These are phyloP conservation scores for Colletotrichum sp. DNA, from an alignment of 2,329 filamentous ascomycete genomes.

Conservation along the genomic window DNA sequence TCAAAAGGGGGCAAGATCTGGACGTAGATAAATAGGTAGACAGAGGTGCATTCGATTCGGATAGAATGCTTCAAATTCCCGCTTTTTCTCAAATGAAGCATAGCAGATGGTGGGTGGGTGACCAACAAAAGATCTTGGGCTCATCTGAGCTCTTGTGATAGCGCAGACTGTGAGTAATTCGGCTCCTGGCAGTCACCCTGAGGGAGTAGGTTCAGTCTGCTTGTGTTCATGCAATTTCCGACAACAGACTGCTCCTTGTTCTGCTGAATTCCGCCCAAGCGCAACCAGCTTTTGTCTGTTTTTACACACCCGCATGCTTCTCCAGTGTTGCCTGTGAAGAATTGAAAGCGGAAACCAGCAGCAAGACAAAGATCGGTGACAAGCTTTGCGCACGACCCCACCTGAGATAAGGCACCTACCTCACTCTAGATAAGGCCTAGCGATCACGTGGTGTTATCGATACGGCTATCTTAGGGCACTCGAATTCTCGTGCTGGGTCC, in stretches of 20 bases:
- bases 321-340: background rate
- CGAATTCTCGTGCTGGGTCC: background rate
- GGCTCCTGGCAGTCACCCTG: no score
- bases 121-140: background rate
- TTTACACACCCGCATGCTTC: background rate
- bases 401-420: background rate
- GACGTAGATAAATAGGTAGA: background rate
- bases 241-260: background rate
- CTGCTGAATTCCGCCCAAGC: background rate
- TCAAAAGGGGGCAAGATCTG: background rate
- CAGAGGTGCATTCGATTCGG: background rate
- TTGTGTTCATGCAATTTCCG: background rate
- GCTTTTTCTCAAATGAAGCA: background rate
- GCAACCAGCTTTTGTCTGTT: background rate
- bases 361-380: background rate
- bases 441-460: constrained; percentile 14
- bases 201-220: background rate
- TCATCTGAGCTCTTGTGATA: background rate
- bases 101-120: background rate
- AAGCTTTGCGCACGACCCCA: background rate
- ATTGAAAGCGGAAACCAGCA: background rate
- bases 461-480: background rate
- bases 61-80: background rate
- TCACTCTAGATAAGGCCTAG: background rate
- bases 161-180: no score